Evolutionary conservation across 306 rosid species (phyloP).

Genomic region (Lathyrus oleraceus): DNA sequence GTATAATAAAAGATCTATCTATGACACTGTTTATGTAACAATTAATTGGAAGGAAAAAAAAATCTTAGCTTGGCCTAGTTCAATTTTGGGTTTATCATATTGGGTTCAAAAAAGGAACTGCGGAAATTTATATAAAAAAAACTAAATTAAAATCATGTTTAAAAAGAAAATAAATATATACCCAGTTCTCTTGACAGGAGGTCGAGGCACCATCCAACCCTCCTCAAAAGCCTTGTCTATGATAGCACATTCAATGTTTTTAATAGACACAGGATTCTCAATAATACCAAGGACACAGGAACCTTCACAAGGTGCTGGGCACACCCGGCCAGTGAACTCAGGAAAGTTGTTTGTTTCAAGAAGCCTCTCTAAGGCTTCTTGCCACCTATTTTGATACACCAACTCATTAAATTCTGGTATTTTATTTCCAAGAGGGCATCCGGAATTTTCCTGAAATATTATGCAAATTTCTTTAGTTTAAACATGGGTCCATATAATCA

Average conservation of each 20-base stretch:
- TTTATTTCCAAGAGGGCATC: slow-evolving; percentile 98
- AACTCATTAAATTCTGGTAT: slow-evolving; percentile 96
- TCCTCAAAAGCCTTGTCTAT: slow-evolving; percentile 98
- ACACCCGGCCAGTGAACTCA: slow-evolving; percentile 96
- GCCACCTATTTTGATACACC: slow-evolving; percentile 97
- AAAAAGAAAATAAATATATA: slow-evolving; percentile 36
- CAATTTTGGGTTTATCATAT: not conserved
- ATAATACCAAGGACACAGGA: slow-evolving; percentile 77
- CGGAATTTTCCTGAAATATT: slow-evolving; percentile 81
- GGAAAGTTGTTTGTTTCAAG: slow-evolving; percentile 99
- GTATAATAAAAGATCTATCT: slow-evolving; percentile 32
- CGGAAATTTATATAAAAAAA: slow-evolving; percentile 14
- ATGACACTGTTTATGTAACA: not conserved
- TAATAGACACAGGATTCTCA: slow-evolving; percentile 92
- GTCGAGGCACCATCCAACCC: slow-evolving; percentile 99
- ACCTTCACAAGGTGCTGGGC: slow-evolving; percentile 99
- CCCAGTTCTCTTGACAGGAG: slow-evolving; percentile 88
- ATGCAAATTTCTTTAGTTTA: slow-evolving; percentile 12
- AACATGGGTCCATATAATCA: not conserved
- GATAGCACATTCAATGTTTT: slow-evolving; percentile 94
- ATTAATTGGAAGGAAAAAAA: not conserved
- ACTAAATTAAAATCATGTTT: not conserved
- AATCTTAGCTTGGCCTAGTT: not conserved
- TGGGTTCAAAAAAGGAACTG: slow-evolving; percentile 25
- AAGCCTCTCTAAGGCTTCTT: slow-evolving; percentile 86